phyloP scores from a whole-genome alignment of 2,329 filamentous ascomycete species.

The Cercospora sesami region DNA sequence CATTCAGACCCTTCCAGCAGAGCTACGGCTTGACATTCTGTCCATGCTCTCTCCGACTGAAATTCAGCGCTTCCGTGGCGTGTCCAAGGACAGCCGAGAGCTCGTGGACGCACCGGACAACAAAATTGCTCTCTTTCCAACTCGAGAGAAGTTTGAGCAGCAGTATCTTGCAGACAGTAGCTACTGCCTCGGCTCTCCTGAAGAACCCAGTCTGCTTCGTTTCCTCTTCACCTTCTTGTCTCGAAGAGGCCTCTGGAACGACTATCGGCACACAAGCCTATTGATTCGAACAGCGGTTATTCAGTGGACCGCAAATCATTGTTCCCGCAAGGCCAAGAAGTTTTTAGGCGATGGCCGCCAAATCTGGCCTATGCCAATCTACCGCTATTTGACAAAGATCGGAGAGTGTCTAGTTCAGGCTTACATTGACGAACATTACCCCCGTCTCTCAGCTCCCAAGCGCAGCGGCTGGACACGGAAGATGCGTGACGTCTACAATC shows the following conservation, averaged over 20 bases:
- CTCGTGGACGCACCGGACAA: neutral
- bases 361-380: too few relatives aligned
- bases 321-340: neutral
- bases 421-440: neutral
- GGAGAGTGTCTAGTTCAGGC: neutral
- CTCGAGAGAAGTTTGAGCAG: neutral
- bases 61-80: neutral
- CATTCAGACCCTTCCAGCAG: neutral
- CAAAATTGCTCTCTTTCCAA: neutral
- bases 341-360: too few relatives aligned
- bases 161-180: neutral
- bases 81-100: neutral
- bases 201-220: neutral
- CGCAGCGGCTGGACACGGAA: neutral
- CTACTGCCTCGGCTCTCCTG: neutral
- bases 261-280: neutral
- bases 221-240: neutral
- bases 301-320: neutral
- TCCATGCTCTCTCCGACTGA: neutral
- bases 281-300: neutral
- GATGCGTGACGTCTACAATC: neutral
- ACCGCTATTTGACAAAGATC: neutral
- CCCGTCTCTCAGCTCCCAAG: neutral
- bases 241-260: neutral
- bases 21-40: neutral